Conservation (phyloP, 495 filamentous ascomycete species). For the Cercophora samala region DNA sequence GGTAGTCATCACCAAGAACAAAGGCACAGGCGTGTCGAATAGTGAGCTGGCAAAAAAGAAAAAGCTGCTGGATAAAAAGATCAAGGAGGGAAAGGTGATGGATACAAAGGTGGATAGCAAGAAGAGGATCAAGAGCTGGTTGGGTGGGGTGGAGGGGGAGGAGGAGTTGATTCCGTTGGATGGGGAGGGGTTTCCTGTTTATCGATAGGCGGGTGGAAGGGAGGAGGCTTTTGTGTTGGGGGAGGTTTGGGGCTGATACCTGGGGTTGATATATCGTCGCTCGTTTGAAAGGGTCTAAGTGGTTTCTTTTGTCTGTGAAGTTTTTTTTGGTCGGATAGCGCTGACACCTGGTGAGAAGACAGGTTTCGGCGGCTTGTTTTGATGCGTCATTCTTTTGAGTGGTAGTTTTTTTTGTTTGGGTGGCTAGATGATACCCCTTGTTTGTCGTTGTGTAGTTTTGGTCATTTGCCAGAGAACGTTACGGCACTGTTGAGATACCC, state of each 20-base stretch:
- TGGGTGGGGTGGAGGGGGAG: constrained; percentile 23
- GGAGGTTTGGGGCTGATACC: no score
- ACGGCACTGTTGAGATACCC: not conserved
- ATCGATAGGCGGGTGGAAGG: constrained; percentile 9
- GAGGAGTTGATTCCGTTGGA: constrained; percentile 14
- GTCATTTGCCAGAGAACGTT: not conserved
- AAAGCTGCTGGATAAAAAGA: constrained; percentile 17
- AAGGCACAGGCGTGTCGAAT: not conserved
- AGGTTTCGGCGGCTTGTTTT: not conserved
- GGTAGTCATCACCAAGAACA: not conserved
- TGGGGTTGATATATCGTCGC: not conserved
- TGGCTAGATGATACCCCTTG: not conserved
- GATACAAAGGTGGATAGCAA: constrained; percentile 21
- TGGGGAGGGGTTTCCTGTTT: constrained; percentile 22
- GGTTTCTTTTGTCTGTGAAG: not conserved
- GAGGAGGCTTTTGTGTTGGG: not conserved
- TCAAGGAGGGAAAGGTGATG: constrained; percentile 29
- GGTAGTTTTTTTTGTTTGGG: not conserved
- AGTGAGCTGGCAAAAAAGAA: constrained; percentile 14
- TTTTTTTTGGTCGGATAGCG: not conserved
- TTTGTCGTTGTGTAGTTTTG: not conserved
- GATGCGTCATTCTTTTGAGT: not conserved
- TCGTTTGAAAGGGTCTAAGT: not conserved
- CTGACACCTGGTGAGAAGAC: not conserved
- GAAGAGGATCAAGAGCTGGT: constrained; percentile 24